Evolutionary conservation across 352 stramenopile species (phyloP).

Genomic region (Globisporangium uncinulatum): DNA sequence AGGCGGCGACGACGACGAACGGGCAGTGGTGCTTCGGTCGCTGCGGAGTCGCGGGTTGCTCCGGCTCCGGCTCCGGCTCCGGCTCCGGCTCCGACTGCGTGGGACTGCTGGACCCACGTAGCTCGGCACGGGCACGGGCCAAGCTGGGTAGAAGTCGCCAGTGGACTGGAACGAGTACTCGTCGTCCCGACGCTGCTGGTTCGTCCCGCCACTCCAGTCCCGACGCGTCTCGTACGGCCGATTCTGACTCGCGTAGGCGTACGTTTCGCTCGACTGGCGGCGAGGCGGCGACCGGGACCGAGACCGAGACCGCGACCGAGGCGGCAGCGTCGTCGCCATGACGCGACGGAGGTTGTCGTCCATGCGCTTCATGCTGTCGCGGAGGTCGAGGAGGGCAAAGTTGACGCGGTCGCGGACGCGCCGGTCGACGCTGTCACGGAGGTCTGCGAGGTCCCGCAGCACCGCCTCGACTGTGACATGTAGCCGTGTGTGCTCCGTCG

Average conservation of each 20-base stretch:
- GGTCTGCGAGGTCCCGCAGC: background rate
- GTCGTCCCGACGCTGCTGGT: background rate
- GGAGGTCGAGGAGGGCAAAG: background rate
- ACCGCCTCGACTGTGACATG: constrained; percentile 14
- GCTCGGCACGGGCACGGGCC: background rate
- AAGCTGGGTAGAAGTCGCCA: background rate
- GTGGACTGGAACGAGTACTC: too few species aligned
- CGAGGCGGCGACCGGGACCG: background rate
- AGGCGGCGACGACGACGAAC: background rate
- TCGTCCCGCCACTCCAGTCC: background rate
- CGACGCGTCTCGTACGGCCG: background rate
- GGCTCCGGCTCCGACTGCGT: background rate
- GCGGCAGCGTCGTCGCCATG: background rate
- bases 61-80: constrained; percentile 23
- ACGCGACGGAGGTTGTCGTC: background rate
- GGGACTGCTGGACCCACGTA: background rate
- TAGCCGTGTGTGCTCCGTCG: constrained; percentile 35
- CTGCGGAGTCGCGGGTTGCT: background rate
- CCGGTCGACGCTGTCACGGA: background rate
- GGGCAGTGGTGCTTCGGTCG: background rate
- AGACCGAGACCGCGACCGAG: background rate
- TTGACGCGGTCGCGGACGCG: background rate
- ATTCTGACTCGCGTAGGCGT: background rate
- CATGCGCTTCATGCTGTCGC: background rate
- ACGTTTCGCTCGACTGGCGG: background rate